These are phyloP conservation scores for Phaeosphaeria sp. DNA, from an alignment of 2,329 filamentous ascomycete species.

Conservation along the genomic window DNA sequence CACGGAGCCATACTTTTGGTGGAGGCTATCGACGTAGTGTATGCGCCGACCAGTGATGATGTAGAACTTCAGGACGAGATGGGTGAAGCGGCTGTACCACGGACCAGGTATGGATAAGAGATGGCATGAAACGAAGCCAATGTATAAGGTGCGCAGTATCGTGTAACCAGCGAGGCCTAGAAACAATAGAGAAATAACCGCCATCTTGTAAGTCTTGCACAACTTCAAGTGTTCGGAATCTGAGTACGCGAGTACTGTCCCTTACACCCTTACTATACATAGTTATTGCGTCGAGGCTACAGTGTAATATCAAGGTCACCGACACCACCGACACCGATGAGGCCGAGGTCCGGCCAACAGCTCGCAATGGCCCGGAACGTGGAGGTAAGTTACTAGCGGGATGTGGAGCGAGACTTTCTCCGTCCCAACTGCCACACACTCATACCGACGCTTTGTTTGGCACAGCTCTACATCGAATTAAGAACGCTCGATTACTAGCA, in stretches of 20 bases:
- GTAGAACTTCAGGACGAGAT: neutral
- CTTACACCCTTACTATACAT: too few species aligned
- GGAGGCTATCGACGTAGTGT: neutral
- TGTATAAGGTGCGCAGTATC: neutral
- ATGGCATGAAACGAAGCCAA: neutral
- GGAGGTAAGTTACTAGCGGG: neutral
- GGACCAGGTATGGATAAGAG: neutral
- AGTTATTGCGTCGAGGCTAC: too few species aligned
- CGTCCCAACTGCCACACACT: neutral
- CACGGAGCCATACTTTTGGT: constrained; percentile 18
- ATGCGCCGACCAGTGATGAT: neutral
- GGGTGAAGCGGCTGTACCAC: neutral
- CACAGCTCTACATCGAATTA: neutral
- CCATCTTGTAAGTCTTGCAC: neutral
- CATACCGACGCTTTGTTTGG: neutral
- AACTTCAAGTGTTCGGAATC: too few species aligned
- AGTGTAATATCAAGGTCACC: too few species aligned
- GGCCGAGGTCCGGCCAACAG: too few species aligned
- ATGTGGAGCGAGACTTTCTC: neutral
- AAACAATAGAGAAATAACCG: neutral
- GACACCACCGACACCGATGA: too few species aligned
- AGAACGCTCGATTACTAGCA: too few species aligned
- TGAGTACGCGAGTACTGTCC: too few species aligned
- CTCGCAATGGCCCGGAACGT: neutral
- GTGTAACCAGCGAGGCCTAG: neutral